Evolutionary conservation across 1,284 basidiomycete species (phyloP).

Genomic region (Phaffia rhodozyma): DNA sequence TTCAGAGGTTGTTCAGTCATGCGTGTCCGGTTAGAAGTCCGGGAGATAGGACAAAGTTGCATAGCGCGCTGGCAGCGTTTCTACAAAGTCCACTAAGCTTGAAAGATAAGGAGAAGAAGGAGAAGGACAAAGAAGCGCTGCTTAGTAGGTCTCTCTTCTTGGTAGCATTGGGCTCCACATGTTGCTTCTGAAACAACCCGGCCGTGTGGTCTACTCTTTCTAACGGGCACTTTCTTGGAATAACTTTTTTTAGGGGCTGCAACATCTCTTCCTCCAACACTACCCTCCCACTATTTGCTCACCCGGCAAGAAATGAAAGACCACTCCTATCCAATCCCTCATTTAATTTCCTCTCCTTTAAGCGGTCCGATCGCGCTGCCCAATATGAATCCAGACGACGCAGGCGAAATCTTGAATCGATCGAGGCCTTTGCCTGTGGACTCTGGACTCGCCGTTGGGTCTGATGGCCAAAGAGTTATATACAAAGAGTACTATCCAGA

Average conservation of each 20-base stretch:
- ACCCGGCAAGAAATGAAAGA: slow-evolving; percentile 74
- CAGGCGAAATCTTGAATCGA: slow-evolving; percentile 10
- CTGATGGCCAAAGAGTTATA: not conserved
- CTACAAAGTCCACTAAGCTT: slow-evolving; percentile 65
- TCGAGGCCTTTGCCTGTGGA: slow-evolving; percentile 2
- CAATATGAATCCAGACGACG: slow-evolving; percentile 12
- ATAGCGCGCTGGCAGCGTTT: slow-evolving; percentile 68
- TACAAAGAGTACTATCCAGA: slow-evolving; percentile 15
- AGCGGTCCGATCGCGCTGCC: not conserved
- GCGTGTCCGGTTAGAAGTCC: slow-evolving; percentile 81
- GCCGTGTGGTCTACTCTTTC: too few relatives aligned
- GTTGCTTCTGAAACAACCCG: too few relatives aligned
- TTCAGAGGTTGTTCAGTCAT: slow-evolving; percentile 72
- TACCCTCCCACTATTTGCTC: slow-evolving; percentile 57
- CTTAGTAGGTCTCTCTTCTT: slow-evolving; percentile 1
- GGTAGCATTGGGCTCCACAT: too few relatives aligned
- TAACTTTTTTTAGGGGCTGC: too few relatives aligned
- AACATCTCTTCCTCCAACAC: slow-evolving; percentile 19
- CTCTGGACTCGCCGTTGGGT: not conserved
- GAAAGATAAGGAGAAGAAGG: slow-evolving; percentile 59
- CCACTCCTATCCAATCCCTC: slow-evolving; percentile 75
- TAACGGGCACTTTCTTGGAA: too few relatives aligned
- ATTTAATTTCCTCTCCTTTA: slow-evolving; percentile 27
- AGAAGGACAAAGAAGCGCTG: slow-evolving; percentile 24
- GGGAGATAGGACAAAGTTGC: slow-evolving; percentile 68